Evolutionary conservation across 148 eudicot species (phyloP).

Genomic region (Linanthus parryae): DNA sequence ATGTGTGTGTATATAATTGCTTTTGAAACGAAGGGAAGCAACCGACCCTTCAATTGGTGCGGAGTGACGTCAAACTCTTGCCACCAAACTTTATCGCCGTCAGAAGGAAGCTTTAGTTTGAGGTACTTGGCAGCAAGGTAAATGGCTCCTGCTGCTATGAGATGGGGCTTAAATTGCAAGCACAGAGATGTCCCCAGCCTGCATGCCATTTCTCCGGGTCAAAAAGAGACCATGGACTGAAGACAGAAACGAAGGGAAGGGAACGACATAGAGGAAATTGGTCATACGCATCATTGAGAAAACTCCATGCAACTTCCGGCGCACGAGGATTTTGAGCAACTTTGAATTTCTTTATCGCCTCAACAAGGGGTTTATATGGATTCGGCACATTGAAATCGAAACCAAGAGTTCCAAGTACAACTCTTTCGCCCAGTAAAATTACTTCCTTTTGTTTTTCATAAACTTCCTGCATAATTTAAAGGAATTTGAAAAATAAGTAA

Average conservation of each 20-base stretch:
- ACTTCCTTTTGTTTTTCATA: constrained; percentile 94
- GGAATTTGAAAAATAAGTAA: neutral
- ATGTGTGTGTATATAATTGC: too few species aligned
- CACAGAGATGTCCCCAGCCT: constrained; percentile 99
- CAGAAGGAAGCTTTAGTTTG: constrained; percentile 95
- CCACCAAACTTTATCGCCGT: constrained; percentile 99
- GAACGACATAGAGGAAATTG: too few species aligned
- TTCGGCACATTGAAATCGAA: constrained; percentile 83
- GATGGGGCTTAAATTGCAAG: constrained; percentile 97
- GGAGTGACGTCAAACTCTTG: constrained; percentile 99
- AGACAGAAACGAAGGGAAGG: constrained; percentile 23
- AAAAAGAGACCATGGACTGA: constrained; percentile 39
- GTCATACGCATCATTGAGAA: constrained; percentile 96
- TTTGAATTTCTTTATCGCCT: constrained; percentile 84
- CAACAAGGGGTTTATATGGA: constrained; percentile 92
- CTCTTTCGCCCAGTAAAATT: constrained; percentile 70
- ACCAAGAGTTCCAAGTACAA: constrained; percentile 87
- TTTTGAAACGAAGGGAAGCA: constrained; percentile 18
- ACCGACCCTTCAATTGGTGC: constrained; percentile 96
- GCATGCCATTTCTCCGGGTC: constrained; percentile 81
- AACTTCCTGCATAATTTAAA: constrained; percentile 59
- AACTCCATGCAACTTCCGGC: constrained; percentile 97
- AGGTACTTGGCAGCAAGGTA: constrained; percentile 98
- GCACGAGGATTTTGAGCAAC: constrained; percentile 95
- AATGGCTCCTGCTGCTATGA: constrained; percentile 98